A percentile compares a stretch with the other conserved stretches of the same genome.
phyloP scores from a whole-genome alignment of 495 filamentous ascomycete species.

The Cryomyces minteri region DNA sequence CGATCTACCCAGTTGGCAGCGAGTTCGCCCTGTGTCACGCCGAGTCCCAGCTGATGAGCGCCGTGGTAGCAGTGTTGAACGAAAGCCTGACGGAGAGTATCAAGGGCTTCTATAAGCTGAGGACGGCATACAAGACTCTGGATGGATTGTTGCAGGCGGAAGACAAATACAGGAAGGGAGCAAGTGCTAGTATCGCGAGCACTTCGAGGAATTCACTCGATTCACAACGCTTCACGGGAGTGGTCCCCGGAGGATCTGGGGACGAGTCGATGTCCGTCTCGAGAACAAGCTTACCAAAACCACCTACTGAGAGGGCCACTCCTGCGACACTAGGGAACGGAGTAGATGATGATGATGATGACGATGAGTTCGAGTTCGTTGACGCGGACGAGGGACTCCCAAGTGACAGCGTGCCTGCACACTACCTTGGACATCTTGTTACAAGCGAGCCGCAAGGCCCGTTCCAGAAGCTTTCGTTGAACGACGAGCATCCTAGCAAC shows the following conservation, averaged over 20 bases:
- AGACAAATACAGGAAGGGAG: constrained; percentile 28
- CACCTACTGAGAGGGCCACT: neutral
- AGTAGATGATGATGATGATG: constrained; percentile 5
- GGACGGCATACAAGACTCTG: constrained; percentile 75
- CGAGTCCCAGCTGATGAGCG: constrained; percentile 74
- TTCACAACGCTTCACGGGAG: constrained; percentile 5
- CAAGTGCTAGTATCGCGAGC: constrained; percentile 6
- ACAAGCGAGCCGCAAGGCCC: neutral
- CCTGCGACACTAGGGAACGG: neutral
- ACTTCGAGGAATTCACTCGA: constrained; percentile 1
- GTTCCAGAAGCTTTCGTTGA: neutral
- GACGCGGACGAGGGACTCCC: constrained; percentile 24
- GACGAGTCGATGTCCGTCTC: neutral
- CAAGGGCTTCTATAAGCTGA: constrained; percentile 79
- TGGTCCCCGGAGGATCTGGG: constrained; percentile 8
- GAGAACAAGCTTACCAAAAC: neutral
- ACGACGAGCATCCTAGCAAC: neutral
- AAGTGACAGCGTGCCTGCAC: constrained; percentile 2
- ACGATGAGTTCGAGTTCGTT: constrained; percentile 25
- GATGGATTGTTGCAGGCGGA: constrained; percentile 54
- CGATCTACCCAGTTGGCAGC: constrained; percentile 67
- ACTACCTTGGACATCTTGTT: constrained; percentile 20
- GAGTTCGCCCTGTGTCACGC: constrained; percentile 70
- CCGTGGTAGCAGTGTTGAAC: constrained; percentile 74
- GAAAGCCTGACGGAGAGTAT: constrained; percentile 87